Percentiles rank a stretch among this genome's conserved stretches.
These are phyloP conservation scores for Geranium brycei DNA, from an alignment of 345 rosid species.

Conservation along the genomic window DNA sequence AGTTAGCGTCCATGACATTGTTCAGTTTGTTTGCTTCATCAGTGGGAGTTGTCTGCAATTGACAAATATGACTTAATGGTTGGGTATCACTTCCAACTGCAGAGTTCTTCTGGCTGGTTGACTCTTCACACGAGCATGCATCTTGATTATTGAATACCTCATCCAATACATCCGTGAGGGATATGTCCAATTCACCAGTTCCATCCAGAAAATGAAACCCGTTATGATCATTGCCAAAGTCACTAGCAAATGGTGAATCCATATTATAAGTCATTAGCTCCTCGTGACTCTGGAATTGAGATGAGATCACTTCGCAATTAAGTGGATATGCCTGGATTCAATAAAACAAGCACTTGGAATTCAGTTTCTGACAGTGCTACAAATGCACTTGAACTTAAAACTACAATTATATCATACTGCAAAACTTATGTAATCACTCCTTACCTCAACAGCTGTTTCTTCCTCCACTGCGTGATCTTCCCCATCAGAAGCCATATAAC, in stretches of 20 bases:
- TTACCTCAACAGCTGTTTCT: conserved; percentile 32
- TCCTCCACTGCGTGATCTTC: conserved; percentile 37
- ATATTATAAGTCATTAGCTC: conserved; percentile 21
- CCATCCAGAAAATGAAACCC: conserved; percentile 46
- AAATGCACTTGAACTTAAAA: background rate
- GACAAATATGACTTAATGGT: conserved; percentile 10
- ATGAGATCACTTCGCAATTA: conserved; percentile 35
- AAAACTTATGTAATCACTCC: background rate
- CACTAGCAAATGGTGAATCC: conserved; percentile 49
- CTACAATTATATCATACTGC: conserved; percentile 3
- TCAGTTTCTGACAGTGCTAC: background rate
- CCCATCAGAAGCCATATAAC: conserved; percentile 36
- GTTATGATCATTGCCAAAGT: conserved; percentile 49
- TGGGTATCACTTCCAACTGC: conserved; percentile 20
- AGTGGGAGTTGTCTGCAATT: conserved; percentile 6
- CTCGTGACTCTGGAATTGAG: conserved; percentile 24
- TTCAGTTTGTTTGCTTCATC: conserved; percentile 12
- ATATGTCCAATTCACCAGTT: conserved; percentile 38
- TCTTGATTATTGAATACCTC: conserved; percentile 34
- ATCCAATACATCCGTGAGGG: conserved; percentile 37
- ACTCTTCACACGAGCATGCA: conserved; percentile 32
- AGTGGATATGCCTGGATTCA: conserved; percentile 11
- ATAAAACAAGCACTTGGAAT: background rate
- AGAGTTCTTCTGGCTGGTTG: conserved; percentile 20
- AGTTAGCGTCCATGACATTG: conserved; percentile 4